Evolutionary conservation across 805 yeast genomes (phyloP), one percentile per base, ranked within the genome.

Genomic region (Cyberlindnera maritima): DNA sequence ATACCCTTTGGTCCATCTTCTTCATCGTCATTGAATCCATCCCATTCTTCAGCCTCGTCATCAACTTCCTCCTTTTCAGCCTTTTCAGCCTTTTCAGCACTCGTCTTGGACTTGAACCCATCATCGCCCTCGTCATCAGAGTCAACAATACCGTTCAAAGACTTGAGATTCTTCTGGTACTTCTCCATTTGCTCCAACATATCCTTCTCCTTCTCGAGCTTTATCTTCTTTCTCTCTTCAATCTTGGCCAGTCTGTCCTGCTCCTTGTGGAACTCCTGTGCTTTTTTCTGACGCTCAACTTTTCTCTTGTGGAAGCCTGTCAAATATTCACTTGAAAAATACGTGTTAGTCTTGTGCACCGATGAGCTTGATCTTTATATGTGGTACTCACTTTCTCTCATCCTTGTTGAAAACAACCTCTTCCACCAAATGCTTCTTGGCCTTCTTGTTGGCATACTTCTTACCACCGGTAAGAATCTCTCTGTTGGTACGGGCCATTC

Each of bases 291-390:
- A 64, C 98, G 77, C 60, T 87, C 87, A 15, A 92, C 64, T 64
- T 92, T 92, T 61, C 99, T 79, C 69, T 92, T 92, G 66, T 94
- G 98, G 66, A 92, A 92, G 35, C 99, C 99, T 3, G 97, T 92
- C 55, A 92, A 70, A 64, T 82, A 92, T 50, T 92, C 96, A 26
- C 71, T 65, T n/a, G n/a, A n/a, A n/a, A n/a, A n/a, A n/a, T n/a
- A n/a, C n/a, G n/a, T n/a, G n/a, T n/a, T n/a, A n/a, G n/a, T n/a
- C n/a, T n/a, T n/a, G n/a, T n/a, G n/a, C n/a, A n/a, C n/a, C n/a
- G n/a, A n/a, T n/a, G n/a, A n/a, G n/a, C n/a, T n/a, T n/a, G n/a
- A n/a, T n/a, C n/a, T n/a, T n/a, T n/a, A n/a, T n/a, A n/a, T n/a
- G n/a, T n/a, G n/a, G 21, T 13, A 62, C 72, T 53, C 54, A 69